Evolutionary conservation across 495 filamentous ascomycete species (phyloP), one percentile per base, ranked within the genome.

Genomic region (Hyaloscypha variabilis): DNA sequence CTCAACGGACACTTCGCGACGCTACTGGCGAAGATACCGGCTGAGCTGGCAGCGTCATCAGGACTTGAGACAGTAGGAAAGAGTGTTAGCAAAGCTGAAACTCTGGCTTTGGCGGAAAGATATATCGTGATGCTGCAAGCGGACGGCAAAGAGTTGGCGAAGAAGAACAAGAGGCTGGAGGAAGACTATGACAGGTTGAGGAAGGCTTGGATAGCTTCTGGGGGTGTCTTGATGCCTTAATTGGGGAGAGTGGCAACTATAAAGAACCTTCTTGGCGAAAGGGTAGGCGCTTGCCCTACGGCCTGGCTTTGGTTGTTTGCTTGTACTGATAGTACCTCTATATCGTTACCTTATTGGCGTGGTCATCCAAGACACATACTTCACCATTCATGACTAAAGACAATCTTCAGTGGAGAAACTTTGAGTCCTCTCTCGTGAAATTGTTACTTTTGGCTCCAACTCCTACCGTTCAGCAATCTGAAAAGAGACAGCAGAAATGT

Each of bases 1-100:
- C 76, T 82, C 14, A 82, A 82, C 56, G 69, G 71, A 6, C 76
- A 79, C 63, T 82, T 80, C 68, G 76, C 80, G 55, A 77, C 62
- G 34, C 72, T 82, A 21, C 67, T 82, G 17, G 70, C 74, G 30
- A 68, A 71, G 0, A 74, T 82, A 2, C 79, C 79, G 0, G 30
- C 54, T 25, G 70, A 71, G 49, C 68, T 62, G 25, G 66, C 39
- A 46, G 39, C 39, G 13, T 2, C 39, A 46, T 46, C 62, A 30
- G 65, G 71, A 24, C 62, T 39, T 14, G 74, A 71, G 1, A 71
- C 68, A 0, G 71, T 66, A 11, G 70, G 62, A 61, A 73, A 69
- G 13, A 72, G 75, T 6, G 69, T 81, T 55, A 82, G 78, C 69
- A 82, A 82, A 57, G 78, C 74, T n/a, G 78, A 80, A 54, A 77